Evolutionary conservation across 1,284 basidiomycete genomes (phyloP), one percentile per base, ranked within the genome.

Genomic region (Anthracocystis panici-leucophaei): DNA sequence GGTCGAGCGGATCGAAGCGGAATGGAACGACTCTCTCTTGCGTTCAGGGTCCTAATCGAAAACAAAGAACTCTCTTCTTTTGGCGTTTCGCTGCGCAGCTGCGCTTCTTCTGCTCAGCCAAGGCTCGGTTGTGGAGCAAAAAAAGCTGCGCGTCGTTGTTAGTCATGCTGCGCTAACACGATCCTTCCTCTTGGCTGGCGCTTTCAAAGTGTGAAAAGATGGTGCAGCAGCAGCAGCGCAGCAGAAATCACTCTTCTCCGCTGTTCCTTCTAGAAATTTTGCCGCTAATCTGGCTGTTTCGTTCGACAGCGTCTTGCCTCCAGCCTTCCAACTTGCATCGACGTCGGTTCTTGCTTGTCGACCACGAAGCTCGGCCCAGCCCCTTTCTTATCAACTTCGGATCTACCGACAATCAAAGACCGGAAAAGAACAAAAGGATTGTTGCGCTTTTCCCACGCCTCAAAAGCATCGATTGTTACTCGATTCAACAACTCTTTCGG

Each of bases 211-310:
- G 41, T 42, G 41, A 42, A 42, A n/a, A 42, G 20, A 20, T 42
- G 20, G 41, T n/a, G 41, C 41, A 42, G 41, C 41, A 42, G 41
- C n/a, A n/a, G n/a, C n/a, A n/a, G n/a, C 41, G 41, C 41, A 42
- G 41, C 41, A 42, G 41, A 42, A 7, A 4, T n/a, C n/a, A 8
- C 41, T 42, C 41, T 20, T 21, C 20, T 42, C n/a, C 20, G 5
- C n/a, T 42, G 41, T 38, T 38, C 35, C 41, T 42, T 42, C n/a
- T n/a, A 42, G 41, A 42, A 42, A 42, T 42, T 42, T 16, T 42
- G 41, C n/a, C n/a, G n/a, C n/a, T n/a, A n/a, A n/a, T n/a, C 11
- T 33, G 31, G 31, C 35, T 5, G 12, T 38, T 16, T 38, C 12
- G 35, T 16, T 38, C 12, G 35, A 14, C 35, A 16, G 12, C 12